Evolutionary conservation across 2,329 filamentous ascomycete genomes (phyloP).

Genomic region (Clonostachys sp.): DNA sequence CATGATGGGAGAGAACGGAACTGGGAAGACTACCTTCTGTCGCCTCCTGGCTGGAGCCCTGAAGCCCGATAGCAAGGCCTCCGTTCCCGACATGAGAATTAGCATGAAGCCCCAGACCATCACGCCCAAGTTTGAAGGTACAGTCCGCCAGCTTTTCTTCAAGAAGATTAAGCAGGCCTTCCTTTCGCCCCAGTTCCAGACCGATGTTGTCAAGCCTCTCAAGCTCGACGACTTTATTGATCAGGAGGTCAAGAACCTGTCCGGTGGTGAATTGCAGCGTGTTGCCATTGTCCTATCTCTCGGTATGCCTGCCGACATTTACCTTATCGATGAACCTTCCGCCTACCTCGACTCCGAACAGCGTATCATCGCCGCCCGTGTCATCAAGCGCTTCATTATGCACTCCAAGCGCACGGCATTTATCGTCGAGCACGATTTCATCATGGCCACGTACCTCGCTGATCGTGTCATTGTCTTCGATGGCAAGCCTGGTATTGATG

Average conservation of each 20-base stretch:
- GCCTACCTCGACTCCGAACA: slow-evolving; percentile 98
- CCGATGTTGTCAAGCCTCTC: slow-evolving; percentile 98
- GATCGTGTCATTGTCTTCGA: slow-evolving; percentile 99
- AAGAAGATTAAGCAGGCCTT: slow-evolving; percentile 99
- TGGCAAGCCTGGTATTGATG: slow-evolving; percentile 81
- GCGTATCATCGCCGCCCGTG: slow-evolving; percentile 92
- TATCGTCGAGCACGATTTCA: slow-evolving; percentile 99
- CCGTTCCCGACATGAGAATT: slow-evolving; percentile 91
- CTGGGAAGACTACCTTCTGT: slow-evolving; percentile 98
- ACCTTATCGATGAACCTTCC: slow-evolving; percentile 95
- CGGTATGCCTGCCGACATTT: slow-evolving; percentile 93
- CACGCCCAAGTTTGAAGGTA: slow-evolving; percentile 95
- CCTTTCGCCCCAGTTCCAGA: slow-evolving; percentile 97
- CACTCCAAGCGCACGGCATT: slow-evolving; percentile 99
- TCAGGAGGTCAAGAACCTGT: slow-evolving; percentile 98
- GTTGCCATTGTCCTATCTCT: slow-evolving; percentile 97
- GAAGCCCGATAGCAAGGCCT: slow-evolving; percentile 77
- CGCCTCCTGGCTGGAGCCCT: slow-evolving; percentile 89
- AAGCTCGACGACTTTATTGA: slow-evolving; percentile 99
- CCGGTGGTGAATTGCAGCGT: slow-evolving; percentile 98
- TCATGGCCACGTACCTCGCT: slow-evolving; percentile 76
- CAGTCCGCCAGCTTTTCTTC: slow-evolving; percentile 96
- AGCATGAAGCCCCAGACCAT: slow-evolving; percentile 99
- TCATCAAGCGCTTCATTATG: slow-evolving; percentile 99
- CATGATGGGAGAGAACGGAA: slow-evolving; percentile 99